Evolutionary conservation across 352 stramenopile genomes (phyloP).

Genomic region (Phytopythium oedochilum): DNA sequence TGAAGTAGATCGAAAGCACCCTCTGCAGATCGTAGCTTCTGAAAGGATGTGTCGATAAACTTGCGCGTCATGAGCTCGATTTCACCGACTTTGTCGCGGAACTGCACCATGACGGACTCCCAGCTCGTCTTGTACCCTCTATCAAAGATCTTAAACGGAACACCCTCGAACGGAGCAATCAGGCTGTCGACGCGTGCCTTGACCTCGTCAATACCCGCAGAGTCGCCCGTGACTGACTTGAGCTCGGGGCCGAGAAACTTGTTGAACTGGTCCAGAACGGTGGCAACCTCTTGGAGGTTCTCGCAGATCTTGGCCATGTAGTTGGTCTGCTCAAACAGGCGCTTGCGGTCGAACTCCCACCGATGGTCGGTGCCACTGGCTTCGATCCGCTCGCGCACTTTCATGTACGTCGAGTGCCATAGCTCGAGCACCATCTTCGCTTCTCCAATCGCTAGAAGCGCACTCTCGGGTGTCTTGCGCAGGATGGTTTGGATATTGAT

Average conservation of each 20-base stretch:
- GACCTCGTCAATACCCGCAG: constrained; percentile 92
- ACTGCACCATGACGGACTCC: constrained; percentile 93
- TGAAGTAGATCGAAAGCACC: constrained; percentile 95
- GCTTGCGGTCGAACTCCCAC: constrained; percentile 95
- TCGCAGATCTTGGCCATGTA: constrained; percentile 96
- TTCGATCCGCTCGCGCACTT: constrained; percentile 93
- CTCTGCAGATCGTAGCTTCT: constrained; percentile 93
- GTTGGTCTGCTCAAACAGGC: constrained; percentile 94
- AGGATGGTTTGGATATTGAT: constrained; percentile 92
- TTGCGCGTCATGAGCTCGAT: constrained; percentile 94
- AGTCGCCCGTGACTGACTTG: constrained; percentile 94
- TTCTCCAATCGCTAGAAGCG: constrained; percentile 83
- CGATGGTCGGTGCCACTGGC: constrained; percentile 92
- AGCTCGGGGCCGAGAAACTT: constrained; percentile 95
- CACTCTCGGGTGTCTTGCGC: constrained; percentile 64
- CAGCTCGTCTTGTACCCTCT: constrained; percentile 93
- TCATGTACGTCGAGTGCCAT: constrained; percentile 95
- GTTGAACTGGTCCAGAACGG: constrained; percentile 93
- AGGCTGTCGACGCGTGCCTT: constrained; percentile 85
- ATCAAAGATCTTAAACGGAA: constrained; percentile 94
- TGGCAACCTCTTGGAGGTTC: constrained; percentile 92
- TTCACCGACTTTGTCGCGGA: constrained; percentile 90
- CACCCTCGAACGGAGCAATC: constrained; percentile 83
- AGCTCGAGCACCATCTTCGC: constrained; percentile 90
- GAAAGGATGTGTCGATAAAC: constrained; percentile 96